A percentile compares a stretch with the other conserved stretches of the same genome.
phyloP scores from a whole-genome alignment of 148 eudicot species.

The Beta vulgaris region DNA sequence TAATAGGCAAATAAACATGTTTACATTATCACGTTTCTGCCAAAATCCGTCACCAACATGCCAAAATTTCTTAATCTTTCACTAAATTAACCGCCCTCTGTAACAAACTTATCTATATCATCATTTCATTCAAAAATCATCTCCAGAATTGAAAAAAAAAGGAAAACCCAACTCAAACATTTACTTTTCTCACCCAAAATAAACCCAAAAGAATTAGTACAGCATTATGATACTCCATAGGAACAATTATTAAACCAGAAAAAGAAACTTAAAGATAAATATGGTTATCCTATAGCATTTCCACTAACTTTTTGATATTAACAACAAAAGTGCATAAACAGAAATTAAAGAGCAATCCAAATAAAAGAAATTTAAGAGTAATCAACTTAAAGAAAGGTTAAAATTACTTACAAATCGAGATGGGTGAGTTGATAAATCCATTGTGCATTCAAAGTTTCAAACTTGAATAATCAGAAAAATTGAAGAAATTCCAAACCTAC shows the following conservation, averaged over 20 bases:
- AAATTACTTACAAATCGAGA: slow-evolving; percentile 21
- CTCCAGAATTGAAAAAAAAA: not conserved
- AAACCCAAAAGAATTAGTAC: too few relatives aligned
- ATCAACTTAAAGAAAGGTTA: not conserved
- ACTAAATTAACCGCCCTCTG: slow-evolving; percentile 1
- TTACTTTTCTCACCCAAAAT: too few relatives aligned
- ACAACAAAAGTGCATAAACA: too few relatives aligned
- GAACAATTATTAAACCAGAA: too few relatives aligned
- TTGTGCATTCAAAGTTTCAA: not conserved
- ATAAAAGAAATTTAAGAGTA: not conserved
- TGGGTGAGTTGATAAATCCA: slow-evolving; percentile 17
- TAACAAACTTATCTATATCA: not conserved
- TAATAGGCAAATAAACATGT: not conserved
- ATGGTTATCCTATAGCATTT: too few relatives aligned
- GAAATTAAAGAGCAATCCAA: not conserved
- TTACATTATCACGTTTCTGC: not conserved
- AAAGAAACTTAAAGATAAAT: too few relatives aligned
- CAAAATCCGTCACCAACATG: not conserved
- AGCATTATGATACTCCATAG: too few relatives aligned
- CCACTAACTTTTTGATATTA: too few relatives aligned
- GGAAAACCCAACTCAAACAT: too few relatives aligned
- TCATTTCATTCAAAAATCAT: not conserved
- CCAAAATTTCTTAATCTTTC: slow-evolving; percentile 8
- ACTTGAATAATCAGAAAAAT: too few relatives aligned
- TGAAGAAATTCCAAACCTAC: not conserved